Conservation (phyloP, 176 grass and related monocot genomes). For the Cenchrus fungigraminus region DNA sequence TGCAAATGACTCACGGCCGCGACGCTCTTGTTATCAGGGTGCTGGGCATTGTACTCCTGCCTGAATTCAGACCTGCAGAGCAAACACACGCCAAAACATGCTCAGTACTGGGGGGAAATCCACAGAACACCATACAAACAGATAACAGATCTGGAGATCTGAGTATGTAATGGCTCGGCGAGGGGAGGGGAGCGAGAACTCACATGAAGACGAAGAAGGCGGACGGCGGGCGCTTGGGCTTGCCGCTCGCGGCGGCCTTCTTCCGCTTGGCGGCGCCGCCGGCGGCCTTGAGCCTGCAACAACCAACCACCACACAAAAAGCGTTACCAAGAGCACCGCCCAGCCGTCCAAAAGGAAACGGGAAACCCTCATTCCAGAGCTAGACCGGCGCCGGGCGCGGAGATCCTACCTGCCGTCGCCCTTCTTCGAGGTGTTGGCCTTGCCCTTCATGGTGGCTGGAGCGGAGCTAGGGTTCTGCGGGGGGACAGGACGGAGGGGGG, state of each 20-base stretch:
- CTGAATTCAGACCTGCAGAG: slow-evolving; percentile 80
- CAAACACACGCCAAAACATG: neutral
- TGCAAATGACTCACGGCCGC: slow-evolving; percentile 51
- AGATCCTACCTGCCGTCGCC: slow-evolving; percentile 58
- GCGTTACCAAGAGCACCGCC: neutral
- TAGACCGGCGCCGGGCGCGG: no score
- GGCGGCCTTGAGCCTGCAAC: slow-evolving; percentile 49
- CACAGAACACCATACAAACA: neutral
- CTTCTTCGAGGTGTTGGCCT: slow-evolving; percentile 55
- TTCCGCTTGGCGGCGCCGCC: slow-evolving; percentile 51
- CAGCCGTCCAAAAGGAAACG: neutral
- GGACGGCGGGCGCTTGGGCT: slow-evolving; percentile 89
- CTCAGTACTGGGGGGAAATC: neutral
- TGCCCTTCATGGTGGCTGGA: slow-evolving; percentile 57
- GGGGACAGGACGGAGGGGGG: slow-evolving; percentile 22
- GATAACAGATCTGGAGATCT: slow-evolving; percentile 55
- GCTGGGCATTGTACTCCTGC: slow-evolving; percentile 70
- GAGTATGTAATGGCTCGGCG: neutral
- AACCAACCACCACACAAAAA: neutral
- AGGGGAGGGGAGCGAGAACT: slow-evolving; percentile 1
- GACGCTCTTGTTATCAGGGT: slow-evolving; percentile 77
- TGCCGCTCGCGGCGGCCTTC: slow-evolving; percentile 62
- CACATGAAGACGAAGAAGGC: slow-evolving; percentile 96
- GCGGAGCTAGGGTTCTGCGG: slow-evolving; percentile 64
- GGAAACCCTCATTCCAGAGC: neutral